Conservation (phyloP, 768 basidiomycete genomes). For the Nevesoporus exiguus region DNA sequence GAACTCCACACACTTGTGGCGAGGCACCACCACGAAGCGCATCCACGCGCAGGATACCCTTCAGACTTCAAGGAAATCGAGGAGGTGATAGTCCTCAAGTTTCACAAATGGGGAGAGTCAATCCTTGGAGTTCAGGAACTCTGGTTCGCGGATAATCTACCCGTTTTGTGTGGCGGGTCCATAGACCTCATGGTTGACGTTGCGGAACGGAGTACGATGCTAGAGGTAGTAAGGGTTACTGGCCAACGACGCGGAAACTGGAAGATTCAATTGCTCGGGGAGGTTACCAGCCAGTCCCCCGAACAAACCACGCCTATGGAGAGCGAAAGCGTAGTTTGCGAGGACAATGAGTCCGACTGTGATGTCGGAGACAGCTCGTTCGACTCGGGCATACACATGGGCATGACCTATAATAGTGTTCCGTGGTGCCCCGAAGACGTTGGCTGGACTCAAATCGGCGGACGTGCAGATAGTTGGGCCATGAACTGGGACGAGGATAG, state of each 20-base stretch:
- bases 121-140: conserved; percentile 43
- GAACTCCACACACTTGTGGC: conserved; percentile 46
- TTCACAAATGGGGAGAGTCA: conserved; percentile 51
- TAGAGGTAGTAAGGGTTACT: conserved; percentile 24
- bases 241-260: conserved; percentile 25
- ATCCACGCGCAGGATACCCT: conserved; percentile 45
- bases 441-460: conserved; percentile 16
- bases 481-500: background rate
- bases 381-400: conserved; percentile 28
- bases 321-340: conserved; percentile 13
- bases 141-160: conserved; percentile 45
- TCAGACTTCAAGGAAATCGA: conserved; percentile 46
- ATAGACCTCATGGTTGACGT: conserved; percentile 27
- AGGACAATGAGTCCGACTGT: conserved; percentile 21
- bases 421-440: conserved; percentile 5
- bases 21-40: conserved; percentile 48
- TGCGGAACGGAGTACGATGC: conserved; percentile 21
- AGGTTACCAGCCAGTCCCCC: conserved; percentile 5
- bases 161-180: conserved; percentile 34
- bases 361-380: conserved; percentile 22
- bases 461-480: conserved; percentile 7
- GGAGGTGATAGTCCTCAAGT: conserved; percentile 44
- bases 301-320: conserved; percentile 7
- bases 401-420: background rate
- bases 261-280: conserved; percentile 29